A percentile compares a stretch with the other conserved stretches of the same genome.
These are phyloP conservation scores for Cichorium intybus DNA, from an alignment of 140 eudicot genomes.

Conservation along the genomic window DNA sequence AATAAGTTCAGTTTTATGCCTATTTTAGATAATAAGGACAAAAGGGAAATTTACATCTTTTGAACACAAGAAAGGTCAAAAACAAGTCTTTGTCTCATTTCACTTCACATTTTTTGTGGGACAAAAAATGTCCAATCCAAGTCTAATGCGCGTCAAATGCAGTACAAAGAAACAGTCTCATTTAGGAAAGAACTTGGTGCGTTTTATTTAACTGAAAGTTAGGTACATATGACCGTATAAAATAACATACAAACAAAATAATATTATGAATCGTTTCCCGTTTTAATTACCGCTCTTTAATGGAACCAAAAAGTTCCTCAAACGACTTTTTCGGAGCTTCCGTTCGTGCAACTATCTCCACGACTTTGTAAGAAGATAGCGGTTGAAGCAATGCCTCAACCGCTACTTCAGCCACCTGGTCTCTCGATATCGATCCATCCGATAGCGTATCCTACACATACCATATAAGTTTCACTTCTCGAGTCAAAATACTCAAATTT, in stretches of 20 bases:
- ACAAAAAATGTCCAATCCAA: no score
- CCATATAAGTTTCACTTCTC: neutral
- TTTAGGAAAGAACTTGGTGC: no score
- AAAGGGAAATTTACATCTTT: no score
- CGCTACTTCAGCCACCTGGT: slow-evolving; percentile 95
- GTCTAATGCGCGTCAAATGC: no score
- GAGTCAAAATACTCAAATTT: slow-evolving; percentile 4
- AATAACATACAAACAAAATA: neutral
- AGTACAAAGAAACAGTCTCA: no score
- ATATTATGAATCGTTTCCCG: neutral
- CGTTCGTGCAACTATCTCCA: slow-evolving; percentile 76
- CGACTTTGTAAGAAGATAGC: slow-evolving; percentile 75
- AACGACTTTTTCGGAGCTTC: slow-evolving; percentile 83
- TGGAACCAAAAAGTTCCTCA: slow-evolving; percentile 71
- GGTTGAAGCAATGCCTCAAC: slow-evolving; percentile 77
- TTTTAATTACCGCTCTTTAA: slow-evolving; percentile 52
- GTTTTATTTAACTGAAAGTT: no score
- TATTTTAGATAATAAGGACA: no score
- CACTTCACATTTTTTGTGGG: no score
- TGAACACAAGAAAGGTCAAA: no score
- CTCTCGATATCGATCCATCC: slow-evolving; percentile 86
- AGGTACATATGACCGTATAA: neutral
- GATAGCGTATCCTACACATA: slow-evolving; percentile 58
- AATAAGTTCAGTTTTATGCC: no score
- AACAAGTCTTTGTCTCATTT: no score